These are phyloP conservation scores for Elsinoe fawcettii DNA, from an alignment of 2,329 filamentous ascomycete genomes.

Conservation along the genomic window DNA sequence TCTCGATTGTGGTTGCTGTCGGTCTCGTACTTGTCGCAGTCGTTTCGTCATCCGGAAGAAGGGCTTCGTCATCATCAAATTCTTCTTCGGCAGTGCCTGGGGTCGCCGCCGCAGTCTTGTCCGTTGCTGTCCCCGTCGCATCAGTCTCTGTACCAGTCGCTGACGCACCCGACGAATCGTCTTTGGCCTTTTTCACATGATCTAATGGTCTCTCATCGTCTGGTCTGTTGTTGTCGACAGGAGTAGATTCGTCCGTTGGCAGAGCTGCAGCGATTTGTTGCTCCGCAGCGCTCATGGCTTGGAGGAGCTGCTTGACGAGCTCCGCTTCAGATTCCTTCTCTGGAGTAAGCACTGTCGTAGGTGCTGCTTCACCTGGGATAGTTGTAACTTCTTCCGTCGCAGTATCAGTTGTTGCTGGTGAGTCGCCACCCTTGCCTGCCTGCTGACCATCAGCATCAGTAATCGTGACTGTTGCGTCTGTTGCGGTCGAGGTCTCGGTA, in stretches of 20 bases:
- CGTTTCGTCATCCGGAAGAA: not conserved
- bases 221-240: not conserved
- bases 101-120: not conserved
- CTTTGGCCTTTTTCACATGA: not conserved
- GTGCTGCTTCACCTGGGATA: not conserved
- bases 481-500: not conserved
- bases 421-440: not conserved
- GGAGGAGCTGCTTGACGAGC: not conserved
- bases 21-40: not conserved
- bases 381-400: not conserved
- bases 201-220: not conserved
- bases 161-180: not conserved
- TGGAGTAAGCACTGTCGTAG: not conserved
- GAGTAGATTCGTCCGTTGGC: not conserved
- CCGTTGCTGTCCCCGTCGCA: not conserved
- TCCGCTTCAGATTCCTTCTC: not conserved
- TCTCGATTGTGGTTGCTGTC: slow-evolving; percentile 1
- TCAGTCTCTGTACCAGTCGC: not conserved
- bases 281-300: not conserved
- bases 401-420: not conserved
- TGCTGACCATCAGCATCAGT: not conserved
- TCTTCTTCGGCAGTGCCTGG: not conserved
- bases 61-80: not conserved
- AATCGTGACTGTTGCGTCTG: not conserved
- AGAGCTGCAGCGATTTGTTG: not conserved